Evolutionary conservation across 2,329 filamentous ascomycete genomes (phyloP).

Genomic region (Fusarium odoratissimum): DNA sequence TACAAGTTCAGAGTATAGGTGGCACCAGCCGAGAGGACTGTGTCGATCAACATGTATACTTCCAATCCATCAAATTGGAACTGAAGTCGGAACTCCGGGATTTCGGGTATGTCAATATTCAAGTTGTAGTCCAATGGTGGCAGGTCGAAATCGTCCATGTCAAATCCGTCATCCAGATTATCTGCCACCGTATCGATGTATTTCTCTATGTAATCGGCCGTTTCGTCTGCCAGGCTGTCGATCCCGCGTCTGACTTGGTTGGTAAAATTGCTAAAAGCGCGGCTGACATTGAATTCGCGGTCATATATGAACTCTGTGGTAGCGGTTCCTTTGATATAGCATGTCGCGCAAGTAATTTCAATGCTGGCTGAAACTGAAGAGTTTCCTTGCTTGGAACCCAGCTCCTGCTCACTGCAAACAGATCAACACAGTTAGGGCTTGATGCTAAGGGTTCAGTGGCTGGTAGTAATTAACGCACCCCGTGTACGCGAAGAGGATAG

Average conservation of each 20-base stretch:
- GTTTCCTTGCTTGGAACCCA: background rate
- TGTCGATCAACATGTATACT: background rate
- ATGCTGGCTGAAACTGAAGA: background rate
- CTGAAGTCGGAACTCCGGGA: background rate
- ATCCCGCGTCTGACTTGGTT: background rate
- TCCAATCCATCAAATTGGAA: background rate
- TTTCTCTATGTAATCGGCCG: background rate
- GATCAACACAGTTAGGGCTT: background rate
- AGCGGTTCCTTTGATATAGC: background rate
- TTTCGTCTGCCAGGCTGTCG: background rate
- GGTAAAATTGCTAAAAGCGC: background rate
- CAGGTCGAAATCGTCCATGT: background rate
- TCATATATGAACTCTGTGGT: background rate
- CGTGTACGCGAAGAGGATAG: background rate
- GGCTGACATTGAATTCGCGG: background rate
- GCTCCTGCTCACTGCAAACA: background rate
- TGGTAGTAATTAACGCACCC: background rate
- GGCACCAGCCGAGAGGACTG: background rate
- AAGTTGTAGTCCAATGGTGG: background rate
- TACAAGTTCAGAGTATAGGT: background rate
- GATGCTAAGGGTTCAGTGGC: rapidly evolving
- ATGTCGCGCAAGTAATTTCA: background rate
- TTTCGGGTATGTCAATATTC: background rate
- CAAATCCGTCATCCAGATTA: background rate
- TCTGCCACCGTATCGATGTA: background rate